Percentiles rank a stretch among this genome's conserved stretches.
These are phyloP conservation scores for Coriolopsis trogii DNA, from an alignment of 1,284 basidiomycete species.

Conservation along the genomic window DNA sequence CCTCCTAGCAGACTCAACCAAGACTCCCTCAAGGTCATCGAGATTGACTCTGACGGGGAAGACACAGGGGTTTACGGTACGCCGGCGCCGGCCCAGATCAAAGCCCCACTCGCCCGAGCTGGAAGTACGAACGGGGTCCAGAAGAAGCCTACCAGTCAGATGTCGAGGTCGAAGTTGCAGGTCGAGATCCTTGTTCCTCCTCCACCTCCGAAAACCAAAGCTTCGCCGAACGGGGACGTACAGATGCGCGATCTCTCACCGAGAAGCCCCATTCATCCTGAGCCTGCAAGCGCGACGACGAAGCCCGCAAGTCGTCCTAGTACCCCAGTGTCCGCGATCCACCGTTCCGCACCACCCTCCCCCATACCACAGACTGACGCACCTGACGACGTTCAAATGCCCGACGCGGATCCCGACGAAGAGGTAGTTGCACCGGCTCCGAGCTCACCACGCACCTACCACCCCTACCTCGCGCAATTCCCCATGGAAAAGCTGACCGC, in stretches of 20 bases:
- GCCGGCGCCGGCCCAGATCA: slow-evolving; percentile 1
- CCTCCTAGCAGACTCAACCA: slow-evolving; percentile 5
- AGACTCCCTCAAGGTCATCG: slow-evolving; percentile 26
- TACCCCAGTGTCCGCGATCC: slow-evolving; percentile 17
- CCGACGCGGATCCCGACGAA: background rate
- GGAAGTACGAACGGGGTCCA: slow-evolving; percentile 1
- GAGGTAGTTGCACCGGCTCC: background rate
- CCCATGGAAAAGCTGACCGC: slow-evolving; percentile 29
- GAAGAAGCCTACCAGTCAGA: slow-evolving; percentile 10
- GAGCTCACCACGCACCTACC: slow-evolving; percentile 12
- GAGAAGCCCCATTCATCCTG: background rate
- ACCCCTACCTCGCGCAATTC: slow-evolving; percentile 28
- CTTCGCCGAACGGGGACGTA: slow-evolving; percentile 4
- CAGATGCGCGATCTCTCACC: slow-evolving; percentile 9
- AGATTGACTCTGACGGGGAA: slow-evolving; percentile 31
- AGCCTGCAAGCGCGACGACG: background rate
- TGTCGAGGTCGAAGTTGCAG: slow-evolving; percentile 20
- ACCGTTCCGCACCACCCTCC: slow-evolving; percentile 14
- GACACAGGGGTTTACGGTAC: slow-evolving; percentile 6
- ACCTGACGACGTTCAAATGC: background rate
- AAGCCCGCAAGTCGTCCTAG: background rate
- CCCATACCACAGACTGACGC: slow-evolving; percentile 1
- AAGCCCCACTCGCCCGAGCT: background rate
- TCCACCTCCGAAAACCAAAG: background rate
- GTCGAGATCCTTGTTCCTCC: slow-evolving; percentile 20